A percentile compares a stretch with the other conserved stretches of the same genome.
These are phyloP conservation scores for Meredithiella fracta DNA, from an alignment of 2,329 filamentous ascomycete genomes.

Conservation along the genomic window DNA sequence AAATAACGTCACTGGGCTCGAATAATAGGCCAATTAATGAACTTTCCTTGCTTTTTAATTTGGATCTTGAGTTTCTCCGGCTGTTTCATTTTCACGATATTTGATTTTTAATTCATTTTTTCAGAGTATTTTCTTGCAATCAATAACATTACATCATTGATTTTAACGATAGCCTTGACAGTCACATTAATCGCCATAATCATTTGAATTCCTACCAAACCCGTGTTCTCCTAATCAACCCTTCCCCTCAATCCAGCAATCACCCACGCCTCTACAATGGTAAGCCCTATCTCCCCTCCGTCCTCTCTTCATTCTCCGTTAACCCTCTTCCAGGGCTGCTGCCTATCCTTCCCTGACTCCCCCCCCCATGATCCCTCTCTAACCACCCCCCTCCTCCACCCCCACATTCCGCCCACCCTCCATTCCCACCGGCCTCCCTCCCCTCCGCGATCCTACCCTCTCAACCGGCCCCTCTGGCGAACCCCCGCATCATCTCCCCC, in stretches of 20 bases:
- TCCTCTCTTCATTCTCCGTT: not conserved
- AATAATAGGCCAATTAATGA: not conserved
- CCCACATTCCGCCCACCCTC: not conserved
- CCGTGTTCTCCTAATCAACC: not conserved
- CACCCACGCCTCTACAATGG: too few relatives aligned
- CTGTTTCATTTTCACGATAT: not conserved
- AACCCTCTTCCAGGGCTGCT: not conserved
- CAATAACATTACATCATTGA: too few relatives aligned
- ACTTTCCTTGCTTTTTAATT: not conserved
- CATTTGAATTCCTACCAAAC: too few relatives aligned
- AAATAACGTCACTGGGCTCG: too few relatives aligned
- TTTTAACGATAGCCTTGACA: too few relatives aligned
- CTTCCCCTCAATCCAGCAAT: not conserved
- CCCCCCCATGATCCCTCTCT: not conserved
- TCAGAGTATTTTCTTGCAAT: too few relatives aligned
- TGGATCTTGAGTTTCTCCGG: not conserved
- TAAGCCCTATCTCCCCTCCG: not conserved
- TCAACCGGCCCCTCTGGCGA: constrained; percentile 41
- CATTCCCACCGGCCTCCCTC: constrained; percentile 21
- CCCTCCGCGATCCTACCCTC: constrained; percentile 40
- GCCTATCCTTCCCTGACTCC: not conserved
- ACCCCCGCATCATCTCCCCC: constrained; percentile 22
- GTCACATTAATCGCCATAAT: too few relatives aligned
- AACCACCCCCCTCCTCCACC: not conserved
- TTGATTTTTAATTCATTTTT: not conserved